Conservation (phyloP, 139 green algal genomes). For the Chlorella sorokiniana region DNA sequence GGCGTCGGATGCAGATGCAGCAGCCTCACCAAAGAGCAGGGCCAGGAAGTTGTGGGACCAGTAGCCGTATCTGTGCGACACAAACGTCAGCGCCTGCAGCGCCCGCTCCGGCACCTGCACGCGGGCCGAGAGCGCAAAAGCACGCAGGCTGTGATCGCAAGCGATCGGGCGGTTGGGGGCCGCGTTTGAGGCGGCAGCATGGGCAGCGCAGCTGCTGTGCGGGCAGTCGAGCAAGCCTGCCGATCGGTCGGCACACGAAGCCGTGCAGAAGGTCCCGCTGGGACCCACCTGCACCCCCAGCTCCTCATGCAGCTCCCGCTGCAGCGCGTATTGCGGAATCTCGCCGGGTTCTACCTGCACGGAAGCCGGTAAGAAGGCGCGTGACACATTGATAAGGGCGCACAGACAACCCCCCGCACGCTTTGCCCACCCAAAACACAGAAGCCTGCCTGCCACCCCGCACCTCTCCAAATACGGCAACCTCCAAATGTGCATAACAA, state of each 20-base stretch:
- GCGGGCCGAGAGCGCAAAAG: not conserved
- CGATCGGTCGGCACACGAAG: no score
- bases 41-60: constrained; percentile 29
- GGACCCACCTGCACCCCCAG: constrained; percentile 6
- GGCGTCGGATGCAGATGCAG: not conserved
- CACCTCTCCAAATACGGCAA: no score
- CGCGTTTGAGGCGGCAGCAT: not conserved
- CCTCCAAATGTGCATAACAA: no score
- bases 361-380: not conserved
- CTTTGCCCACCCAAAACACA: no score
- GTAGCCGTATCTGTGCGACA: constrained; percentile 14
- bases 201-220: not conserved
- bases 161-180: not conserved
- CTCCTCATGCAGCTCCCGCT: constrained; percentile 22
- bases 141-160: not conserved
- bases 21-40: constrained; percentile 27
- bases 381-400: no score
- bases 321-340: constrained; percentile 25
- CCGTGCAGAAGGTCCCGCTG: not conserved
- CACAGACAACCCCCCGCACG: no score
- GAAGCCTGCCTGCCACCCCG: no score
- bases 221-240: no score
- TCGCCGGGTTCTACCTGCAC: constrained; percentile 16
- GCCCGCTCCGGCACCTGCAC: constrained; percentile 1
- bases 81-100: constrained; percentile 27